Evolutionary conservation across 202 grass and related monocot species (phyloP).

Genomic region (Saccharum hybrid): DNA sequence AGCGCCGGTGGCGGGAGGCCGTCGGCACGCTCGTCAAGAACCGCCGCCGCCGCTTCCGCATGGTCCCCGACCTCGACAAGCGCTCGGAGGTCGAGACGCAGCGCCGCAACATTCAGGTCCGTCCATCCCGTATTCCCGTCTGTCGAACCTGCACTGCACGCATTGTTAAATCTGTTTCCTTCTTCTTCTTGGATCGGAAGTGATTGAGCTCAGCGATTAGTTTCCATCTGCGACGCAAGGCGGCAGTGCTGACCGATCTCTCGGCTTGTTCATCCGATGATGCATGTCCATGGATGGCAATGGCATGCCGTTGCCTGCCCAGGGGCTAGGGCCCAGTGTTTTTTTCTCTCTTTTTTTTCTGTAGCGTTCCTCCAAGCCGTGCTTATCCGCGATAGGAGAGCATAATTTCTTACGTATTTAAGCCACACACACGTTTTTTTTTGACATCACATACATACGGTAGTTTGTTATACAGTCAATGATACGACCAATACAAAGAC

Average conservation of each 20-base stretch:
- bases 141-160: background rate
- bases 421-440: background rate
- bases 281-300: background rate
- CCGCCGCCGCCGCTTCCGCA: conserved; percentile 82
- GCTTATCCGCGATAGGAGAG: background rate
- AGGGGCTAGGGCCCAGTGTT: background rate
- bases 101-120: conserved; percentile 82
- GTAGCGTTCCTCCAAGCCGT: background rate
- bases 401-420: background rate
- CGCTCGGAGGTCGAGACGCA: conserved; percentile 60
- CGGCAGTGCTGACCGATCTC: background rate
- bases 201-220: background rate
- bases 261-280: background rate
- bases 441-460: background rate
- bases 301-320: background rate
- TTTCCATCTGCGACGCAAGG: background rate
- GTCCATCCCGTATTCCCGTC: too few relatives aligned
- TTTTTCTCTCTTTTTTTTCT: background rate
- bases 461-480: background rate
- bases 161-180: background rate
- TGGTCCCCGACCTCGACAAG: conserved; percentile 85
- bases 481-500: background rate
- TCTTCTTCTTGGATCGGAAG: background rate
- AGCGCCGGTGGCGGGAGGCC: conserved; percentile 83
- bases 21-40: conserved; percentile 77